phyloP scores from a whole-genome alignment of 257 asterid species.

The Avicennia marina region DNA sequence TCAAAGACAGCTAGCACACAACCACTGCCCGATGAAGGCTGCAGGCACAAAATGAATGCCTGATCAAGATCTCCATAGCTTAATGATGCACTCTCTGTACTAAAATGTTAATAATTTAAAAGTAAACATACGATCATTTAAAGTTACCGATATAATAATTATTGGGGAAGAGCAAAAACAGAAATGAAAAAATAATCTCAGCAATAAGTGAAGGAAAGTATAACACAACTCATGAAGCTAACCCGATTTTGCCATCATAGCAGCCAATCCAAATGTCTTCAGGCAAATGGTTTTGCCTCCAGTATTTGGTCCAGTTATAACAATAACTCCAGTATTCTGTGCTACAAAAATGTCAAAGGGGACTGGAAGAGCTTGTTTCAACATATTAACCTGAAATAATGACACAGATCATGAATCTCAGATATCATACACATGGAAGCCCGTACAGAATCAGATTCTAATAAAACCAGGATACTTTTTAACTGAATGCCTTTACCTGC shows the following conservation, averaged over 20 bases:
- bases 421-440: constrained; percentile 2
- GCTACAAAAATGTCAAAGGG: constrained; percentile 73
- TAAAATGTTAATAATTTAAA: too few relatives aligned
- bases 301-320: constrained; percentile 95
- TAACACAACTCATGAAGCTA: too few relatives aligned
- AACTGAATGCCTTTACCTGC: constrained; percentile 43
- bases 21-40: too few relatives aligned
- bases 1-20: too few relatives aligned
- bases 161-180: not conserved
- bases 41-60: too few relatives aligned
- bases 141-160: not conserved
- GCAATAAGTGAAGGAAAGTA: too few relatives aligned
- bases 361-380: constrained; percentile 69
- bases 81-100: too few relatives aligned
- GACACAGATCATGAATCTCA: constrained; percentile 12
- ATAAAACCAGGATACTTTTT: constrained; percentile 6
- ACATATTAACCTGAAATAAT: constrained; percentile 59
- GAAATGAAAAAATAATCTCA: not conserved
- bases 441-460: not conserved
- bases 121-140: too few relatives aligned
- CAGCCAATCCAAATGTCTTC: constrained; percentile 96
- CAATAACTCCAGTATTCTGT: constrained; percentile 59
- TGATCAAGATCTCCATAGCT: too few relatives aligned
- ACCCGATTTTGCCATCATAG: constrained; percentile 99
- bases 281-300: constrained; percentile 97